phyloP scores from a whole-genome alignment of 2,329 filamentous ascomycete species.

The Stemphylium lycopersici region DNA sequence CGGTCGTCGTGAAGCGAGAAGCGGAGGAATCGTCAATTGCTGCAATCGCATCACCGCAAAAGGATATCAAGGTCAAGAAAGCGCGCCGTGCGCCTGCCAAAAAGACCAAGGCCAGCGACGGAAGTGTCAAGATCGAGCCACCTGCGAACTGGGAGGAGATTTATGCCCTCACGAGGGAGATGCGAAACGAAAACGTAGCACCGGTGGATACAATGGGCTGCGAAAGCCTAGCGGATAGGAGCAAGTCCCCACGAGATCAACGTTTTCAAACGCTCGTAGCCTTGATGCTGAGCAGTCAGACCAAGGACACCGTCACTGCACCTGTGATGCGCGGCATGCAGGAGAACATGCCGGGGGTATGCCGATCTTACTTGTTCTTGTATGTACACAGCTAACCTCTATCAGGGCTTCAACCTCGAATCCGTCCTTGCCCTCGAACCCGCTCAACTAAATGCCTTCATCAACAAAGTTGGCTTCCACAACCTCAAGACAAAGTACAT shows the following conservation, averaged over 20 bases:
- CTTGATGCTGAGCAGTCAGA: constrained; percentile 91
- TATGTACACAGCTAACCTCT: not conserved
- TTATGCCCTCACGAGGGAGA: constrained; percentile 76
- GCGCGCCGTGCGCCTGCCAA: constrained; percentile 47
- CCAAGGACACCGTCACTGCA: constrained; percentile 89
- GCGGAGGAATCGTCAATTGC: constrained; percentile 25
- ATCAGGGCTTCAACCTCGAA: constrained; percentile 68
- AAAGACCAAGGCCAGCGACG: constrained; percentile 37
- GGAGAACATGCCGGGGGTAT: constrained; percentile 67
- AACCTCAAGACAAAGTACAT: constrained; percentile 91
- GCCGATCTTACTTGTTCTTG: not conserved
- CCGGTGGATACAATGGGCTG: constrained; percentile 99
- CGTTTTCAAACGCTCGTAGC: constrained; percentile 87
- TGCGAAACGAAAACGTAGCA: constrained; percentile 74
- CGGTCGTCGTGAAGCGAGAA: constrained; percentile 45
- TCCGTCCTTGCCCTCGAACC: constrained; percentile 77
- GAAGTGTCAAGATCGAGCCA: constrained; percentile 58
- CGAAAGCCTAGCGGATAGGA: constrained; percentile 70
- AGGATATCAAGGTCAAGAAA: constrained; percentile 37
- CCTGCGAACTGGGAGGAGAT: constrained; percentile 84
- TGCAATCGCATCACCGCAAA: constrained; percentile 32
- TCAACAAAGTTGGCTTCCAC: constrained; percentile 87
- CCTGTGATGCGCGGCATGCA: constrained; percentile 81
- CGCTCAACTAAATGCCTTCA: constrained; percentile 71
- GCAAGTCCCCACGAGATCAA: constrained; percentile 60